Conservation (phyloP, 2,329 filamentous ascomycete genomes). For the Xylariales sp. region DNA sequence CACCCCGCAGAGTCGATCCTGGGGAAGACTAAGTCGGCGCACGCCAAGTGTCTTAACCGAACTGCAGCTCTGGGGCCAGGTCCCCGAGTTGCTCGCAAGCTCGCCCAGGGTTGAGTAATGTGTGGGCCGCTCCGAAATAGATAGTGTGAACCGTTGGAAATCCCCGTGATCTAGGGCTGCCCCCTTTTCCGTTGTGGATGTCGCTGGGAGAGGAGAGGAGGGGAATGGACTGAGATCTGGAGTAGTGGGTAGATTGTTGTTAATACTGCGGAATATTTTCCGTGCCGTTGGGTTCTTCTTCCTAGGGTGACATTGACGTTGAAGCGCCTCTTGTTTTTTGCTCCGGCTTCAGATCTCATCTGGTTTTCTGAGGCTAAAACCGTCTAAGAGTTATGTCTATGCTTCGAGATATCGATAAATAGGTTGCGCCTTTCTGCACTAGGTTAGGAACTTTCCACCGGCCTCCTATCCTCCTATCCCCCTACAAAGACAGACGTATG, state of each 20-base stretch:
- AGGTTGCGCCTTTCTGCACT: not conserved
- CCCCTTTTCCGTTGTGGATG: not conserved
- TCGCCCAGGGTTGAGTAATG: constrained; percentile 24
- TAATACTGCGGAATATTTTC: not conserved
- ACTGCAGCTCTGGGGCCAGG: not conserved
- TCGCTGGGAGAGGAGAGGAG: not conserved
- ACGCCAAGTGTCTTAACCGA: constrained; percentile 5
- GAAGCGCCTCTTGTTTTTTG: not conserved
- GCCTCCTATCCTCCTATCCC: not conserved
- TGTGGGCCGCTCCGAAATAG: not conserved
- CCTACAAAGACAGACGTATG: not conserved
- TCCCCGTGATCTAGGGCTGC: not conserved
- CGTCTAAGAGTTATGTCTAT: not conserved
- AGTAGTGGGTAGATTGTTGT: not conserved
- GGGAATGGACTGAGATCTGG: not conserved
- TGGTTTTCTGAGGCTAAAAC: not conserved
- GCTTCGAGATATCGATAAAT: not conserved
- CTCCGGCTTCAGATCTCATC: not conserved
- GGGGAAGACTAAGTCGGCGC: constrained; percentile 3
- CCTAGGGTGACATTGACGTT: constrained; percentile 1
- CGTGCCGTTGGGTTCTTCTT: not conserved
- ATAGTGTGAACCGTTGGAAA: not conserved
- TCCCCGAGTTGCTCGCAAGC: constrained; percentile 24
- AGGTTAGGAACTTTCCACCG: not conserved
- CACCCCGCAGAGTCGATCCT: constrained; percentile 2